Evolutionary conservation across 106 monocot species (phyloP).

Genomic region (Dioscorea alata): DNA sequence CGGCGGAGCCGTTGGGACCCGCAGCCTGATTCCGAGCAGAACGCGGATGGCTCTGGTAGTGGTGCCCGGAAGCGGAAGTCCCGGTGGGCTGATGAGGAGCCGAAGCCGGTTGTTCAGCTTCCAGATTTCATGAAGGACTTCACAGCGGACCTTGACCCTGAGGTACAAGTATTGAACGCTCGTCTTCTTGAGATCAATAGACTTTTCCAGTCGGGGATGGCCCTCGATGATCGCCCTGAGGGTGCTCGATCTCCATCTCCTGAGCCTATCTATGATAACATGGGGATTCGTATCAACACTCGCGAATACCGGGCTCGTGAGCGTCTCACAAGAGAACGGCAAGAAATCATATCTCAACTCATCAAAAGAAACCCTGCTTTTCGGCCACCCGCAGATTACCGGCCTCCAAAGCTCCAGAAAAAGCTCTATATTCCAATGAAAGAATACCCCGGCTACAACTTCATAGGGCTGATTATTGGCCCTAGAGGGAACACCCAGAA

Average conservation of each 20-base stretch:
- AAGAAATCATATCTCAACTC: constrained; percentile 86
- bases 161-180: constrained; percentile 79
- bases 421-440: constrained; percentile 98
- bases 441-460: constrained; percentile 95
- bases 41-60: constrained; percentile 17
- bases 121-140: constrained; percentile 99
- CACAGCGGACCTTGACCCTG: constrained; percentile 80
- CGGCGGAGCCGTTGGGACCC: constrained; percentile 92
- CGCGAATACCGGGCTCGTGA: constrained; percentile 82
- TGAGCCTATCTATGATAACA: constrained; percentile 87
- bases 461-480: constrained; percentile 93
- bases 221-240: constrained; percentile 74
- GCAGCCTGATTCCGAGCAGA: constrained; percentile 25
- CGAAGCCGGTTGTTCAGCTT: constrained; percentile 48
- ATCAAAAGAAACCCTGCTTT: constrained; percentile 85
- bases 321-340: constrained; percentile 70
- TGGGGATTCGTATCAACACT: constrained; percentile 93
- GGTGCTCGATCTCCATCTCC: constrained; percentile 91
- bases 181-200: constrained; percentile 75
- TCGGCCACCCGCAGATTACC: constrained; percentile 87
- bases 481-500: constrained; percentile 98
- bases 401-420: constrained; percentile 92
- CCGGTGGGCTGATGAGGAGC: constrained; percentile 88
- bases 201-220: constrained; percentile 55
- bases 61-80: constrained; percentile 68